Conservation (phyloP, 2,329 filamentous ascomycete species). For the Bipolaris gigantea region DNA sequence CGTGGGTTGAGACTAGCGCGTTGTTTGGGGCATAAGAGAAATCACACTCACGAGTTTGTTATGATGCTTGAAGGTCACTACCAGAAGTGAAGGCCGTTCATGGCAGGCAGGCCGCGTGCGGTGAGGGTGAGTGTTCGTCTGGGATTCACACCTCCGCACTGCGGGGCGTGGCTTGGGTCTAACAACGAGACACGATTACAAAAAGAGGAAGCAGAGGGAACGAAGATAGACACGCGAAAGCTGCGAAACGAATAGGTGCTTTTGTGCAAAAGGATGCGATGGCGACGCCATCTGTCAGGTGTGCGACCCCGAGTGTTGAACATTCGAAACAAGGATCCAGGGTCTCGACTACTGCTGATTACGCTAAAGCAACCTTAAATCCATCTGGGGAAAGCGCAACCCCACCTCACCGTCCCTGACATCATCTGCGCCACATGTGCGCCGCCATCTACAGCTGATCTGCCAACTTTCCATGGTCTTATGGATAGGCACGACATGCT, state of each 20-base stretch:
- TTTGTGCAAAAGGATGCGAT: conserved; percentile 2
- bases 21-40: conserved; percentile 5
- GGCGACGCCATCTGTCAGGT: conserved; percentile 15
- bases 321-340: conserved; percentile 26
- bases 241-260: conserved; percentile 5
- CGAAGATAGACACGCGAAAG: background rate
- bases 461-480: conserved; percentile 19
- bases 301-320: conserved; percentile 9
- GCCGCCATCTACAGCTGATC: conserved; percentile 8
- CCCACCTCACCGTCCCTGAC: conserved; percentile 25
- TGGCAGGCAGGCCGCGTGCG: conserved; percentile 25
- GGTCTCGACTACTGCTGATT: conserved; percentile 20
- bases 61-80: conserved; percentile 17
- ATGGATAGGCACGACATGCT: conserved; percentile 4
- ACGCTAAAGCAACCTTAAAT: conserved; percentile 32
- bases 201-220: background rate
- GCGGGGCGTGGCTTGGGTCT: conserved; percentile 3
- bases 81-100: conserved; percentile 32
- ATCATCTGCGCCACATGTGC: conserved; percentile 27
- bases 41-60: conserved; percentile 28
- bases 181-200: conserved; percentile 10
- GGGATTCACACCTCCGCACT: conserved; percentile 21
- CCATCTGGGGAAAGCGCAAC: conserved; percentile 17
- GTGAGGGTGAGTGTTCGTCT: conserved; percentile 18
- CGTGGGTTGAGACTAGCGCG: conserved; percentile 6